Evolutionary conservation across 2,329 filamentous ascomycete species (phyloP), one percentile per base, ranked within the genome.

Genomic region (Trichoderma pleuroti): DNA sequence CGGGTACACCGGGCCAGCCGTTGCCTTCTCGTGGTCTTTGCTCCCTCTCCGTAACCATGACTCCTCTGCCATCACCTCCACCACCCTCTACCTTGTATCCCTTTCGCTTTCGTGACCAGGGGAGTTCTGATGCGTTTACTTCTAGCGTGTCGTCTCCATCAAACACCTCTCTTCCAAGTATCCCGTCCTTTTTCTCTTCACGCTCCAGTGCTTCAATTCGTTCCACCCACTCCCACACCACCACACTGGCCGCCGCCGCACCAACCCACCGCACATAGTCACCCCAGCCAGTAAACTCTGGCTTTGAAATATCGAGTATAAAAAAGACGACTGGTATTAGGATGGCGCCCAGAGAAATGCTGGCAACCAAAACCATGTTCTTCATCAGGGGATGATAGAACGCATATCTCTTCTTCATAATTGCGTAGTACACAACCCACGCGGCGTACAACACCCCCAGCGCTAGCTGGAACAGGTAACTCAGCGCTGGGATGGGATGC

Each of bases 211-310:
- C 93, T 79, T 98, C 94, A 62, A 98, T 98, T 30, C 94, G 88
- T 80, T 98, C 94, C 4, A 98, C 94, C 94, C 94, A 98, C 80
- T 98, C 94, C 94, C 94, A 98, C 2, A 98, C 94, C 26, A 97
- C 93, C n/a, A 97, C 94, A 81, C 93, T 97, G 32, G 94, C 94
- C 1, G 94, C 94, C 0, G 94, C 94, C 1, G 94, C 94, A 61
- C 94, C 94, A n/a, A 97, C 94, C 94, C 94, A 98, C 76, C 94
- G 87, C 59, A 97, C 94, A 77, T 97, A 98, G 77, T 97, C 94
- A 77, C 94, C 94, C 94, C 94, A 98, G 10, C 92, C 93, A 49
- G 93, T 93, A 72, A 97, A 91, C 72, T 93, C 90, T 30, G 93
- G 91, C 76, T 95, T 91, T 10, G 91, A 91, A 62, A 98, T 94